A percentile compares a stretch with the other conserved stretches of the same genome.
Conservation (phyloP, 305 asterid species). For the Fraxinus ornus region DNA sequence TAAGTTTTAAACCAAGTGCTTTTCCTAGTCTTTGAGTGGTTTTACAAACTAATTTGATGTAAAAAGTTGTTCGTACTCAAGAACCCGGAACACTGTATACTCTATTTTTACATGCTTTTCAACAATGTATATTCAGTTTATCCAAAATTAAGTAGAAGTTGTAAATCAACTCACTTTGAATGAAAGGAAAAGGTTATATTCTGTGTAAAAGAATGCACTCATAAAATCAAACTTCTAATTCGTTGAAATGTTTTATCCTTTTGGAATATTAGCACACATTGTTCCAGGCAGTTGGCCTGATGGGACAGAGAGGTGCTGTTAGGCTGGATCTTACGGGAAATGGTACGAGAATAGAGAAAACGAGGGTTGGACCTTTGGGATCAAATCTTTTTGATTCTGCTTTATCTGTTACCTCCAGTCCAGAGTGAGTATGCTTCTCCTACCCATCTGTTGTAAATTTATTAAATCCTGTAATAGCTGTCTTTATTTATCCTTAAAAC, state of each 20-base stretch:
- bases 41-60: background rate
- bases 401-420: conserved; percentile 66
- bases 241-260: background rate
- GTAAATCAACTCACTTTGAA: background rate
- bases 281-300: conserved; percentile 59
- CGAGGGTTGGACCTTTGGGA: conserved; percentile 92
- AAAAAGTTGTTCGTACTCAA: background rate
- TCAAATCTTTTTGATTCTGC: conserved; percentile 94
- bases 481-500: conserved; percentile 9
- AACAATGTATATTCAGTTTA: background rate
- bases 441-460: conserved; percentile 28
- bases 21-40: background rate
- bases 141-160: background rate
- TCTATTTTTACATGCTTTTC: background rate
- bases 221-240: background rate
- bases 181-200: background rate
- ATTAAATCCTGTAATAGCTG: background rate
- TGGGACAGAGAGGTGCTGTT: conserved; percentile 48
- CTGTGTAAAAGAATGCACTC: conserved; percentile 3
- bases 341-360: conserved; percentile 54
- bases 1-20: background rate
- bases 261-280: conserved; percentile 20
- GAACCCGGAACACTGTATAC: background rate
- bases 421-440: conserved; percentile 97
- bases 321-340: conserved; percentile 76